Percentiles rank a stretch among this genome's conserved stretches.
Conservation (phyloP, 164 flowering plant genomes). For the Brasenia schreberi region DNA sequence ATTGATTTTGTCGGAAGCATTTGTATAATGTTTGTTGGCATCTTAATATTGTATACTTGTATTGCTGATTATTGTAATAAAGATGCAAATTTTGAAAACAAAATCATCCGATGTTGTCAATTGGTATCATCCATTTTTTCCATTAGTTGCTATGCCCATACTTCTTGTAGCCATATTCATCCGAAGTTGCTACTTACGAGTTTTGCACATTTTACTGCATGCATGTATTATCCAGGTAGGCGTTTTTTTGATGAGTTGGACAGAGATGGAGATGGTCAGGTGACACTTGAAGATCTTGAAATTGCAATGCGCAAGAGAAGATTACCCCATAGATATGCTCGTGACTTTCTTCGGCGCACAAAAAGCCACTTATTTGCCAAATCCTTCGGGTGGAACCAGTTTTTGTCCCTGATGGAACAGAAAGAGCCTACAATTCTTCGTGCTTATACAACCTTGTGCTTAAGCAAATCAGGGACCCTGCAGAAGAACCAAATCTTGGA, state of each 20-base stretch:
- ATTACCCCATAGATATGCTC: conserved; percentile 83
- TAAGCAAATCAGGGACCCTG: conserved; percentile 92
- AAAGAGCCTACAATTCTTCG: conserved; percentile 93
- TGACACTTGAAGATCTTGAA: conserved; percentile 90
- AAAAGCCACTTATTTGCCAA: conserved; percentile 79
- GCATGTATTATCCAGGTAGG: conserved; percentile 38
- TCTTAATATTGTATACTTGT: too few species aligned
- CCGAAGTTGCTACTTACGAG: too few species aligned
- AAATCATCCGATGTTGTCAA: too few species aligned
- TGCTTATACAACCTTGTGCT: conserved; percentile 89
- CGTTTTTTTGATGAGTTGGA: conserved; percentile 95
- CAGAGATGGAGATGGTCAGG: conserved; percentile 96
- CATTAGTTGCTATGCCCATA: too few species aligned
- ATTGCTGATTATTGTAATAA: too few species aligned
- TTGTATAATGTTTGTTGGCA: too few species aligned
- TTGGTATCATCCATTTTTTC: too few species aligned
- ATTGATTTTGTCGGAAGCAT: too few species aligned
- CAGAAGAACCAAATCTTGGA: conserved; percentile 85
- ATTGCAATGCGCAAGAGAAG: conserved; percentile 81
- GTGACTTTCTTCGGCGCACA: conserved; percentile 73
- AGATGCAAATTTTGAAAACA: too few species aligned
- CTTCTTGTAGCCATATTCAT: too few species aligned
- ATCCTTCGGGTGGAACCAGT: conserved; percentile 97
- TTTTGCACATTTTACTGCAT: neutral
- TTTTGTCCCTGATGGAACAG: conserved; percentile 89